Evolutionary conservation across 2,329 filamentous ascomycete species (phyloP).

Genomic region (Colletotrichum caudatum): DNA sequence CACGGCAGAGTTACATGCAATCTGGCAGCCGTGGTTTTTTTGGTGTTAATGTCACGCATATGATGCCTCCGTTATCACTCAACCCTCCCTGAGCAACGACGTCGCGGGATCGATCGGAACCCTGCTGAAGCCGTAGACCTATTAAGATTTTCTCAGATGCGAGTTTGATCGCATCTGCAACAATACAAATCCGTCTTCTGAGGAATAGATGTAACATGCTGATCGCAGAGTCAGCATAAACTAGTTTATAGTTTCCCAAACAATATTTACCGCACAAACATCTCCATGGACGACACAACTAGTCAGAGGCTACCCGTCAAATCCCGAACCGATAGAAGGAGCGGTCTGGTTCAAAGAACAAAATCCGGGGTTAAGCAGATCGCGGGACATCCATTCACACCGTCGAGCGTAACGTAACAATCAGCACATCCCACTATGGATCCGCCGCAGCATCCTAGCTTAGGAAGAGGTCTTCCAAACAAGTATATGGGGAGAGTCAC

Average conservation of each 20-base stretch:
- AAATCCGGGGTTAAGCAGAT: constrained; percentile 5
- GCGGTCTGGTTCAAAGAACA: background rate
- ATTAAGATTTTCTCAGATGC: background rate
- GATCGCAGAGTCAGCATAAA: background rate
- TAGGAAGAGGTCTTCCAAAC: background rate
- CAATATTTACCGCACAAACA: background rate
- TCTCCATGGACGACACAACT: background rate
- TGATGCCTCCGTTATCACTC: background rate
- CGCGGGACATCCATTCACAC: constrained; percentile 10
- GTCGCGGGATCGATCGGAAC: constrained; percentile 6
- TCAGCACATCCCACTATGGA: constrained; percentile 4
- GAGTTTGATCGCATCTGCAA: background rate
- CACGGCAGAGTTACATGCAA: background rate
- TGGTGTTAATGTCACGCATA: background rate
- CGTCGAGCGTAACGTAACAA: constrained; percentile 7
- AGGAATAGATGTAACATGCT: background rate
- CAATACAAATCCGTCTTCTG: constrained; percentile 2
- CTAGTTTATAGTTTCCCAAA: constrained; percentile 3
- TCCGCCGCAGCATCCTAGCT: constrained; percentile 12
- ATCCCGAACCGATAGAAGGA: background rate
- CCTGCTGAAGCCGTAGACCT: background rate
- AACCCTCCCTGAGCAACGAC: background rate
- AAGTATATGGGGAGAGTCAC: background rate
- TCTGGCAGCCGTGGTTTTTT: background rate
- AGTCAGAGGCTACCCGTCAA: background rate